These are phyloP conservation scores for Abortiporus biennis DNA, from an alignment of 1,284 basidiomycete species.

Conservation along the genomic window DNA sequence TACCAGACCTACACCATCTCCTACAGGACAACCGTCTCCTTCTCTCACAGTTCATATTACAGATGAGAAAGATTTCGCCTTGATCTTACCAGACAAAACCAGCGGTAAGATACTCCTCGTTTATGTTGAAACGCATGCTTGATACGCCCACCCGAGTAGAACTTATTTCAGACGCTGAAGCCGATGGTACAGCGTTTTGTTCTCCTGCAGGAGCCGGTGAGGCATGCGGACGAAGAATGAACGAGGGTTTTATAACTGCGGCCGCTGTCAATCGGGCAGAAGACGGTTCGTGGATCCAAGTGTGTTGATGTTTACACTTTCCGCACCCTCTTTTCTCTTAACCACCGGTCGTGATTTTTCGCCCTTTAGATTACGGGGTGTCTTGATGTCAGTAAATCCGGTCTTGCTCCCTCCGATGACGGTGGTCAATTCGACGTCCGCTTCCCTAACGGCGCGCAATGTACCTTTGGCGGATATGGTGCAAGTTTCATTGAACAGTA, in stretches of 20 bases:
- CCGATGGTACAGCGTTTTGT: slow-evolving; percentile 34
- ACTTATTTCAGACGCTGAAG: slow-evolving; percentile 32
- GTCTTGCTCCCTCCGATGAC: slow-evolving; percentile 30
- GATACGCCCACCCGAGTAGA: too few relatives aligned
- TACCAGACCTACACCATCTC: slow-evolving; percentile 38
- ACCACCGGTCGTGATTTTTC: background rate
- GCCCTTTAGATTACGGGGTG: slow-evolving; percentile 41
- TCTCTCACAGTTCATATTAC: slow-evolving; percentile 36
- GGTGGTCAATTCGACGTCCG: slow-evolving; percentile 47
- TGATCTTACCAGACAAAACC: slow-evolving; percentile 31
- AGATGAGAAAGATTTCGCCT: slow-evolving; percentile 29
- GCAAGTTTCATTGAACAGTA: slow-evolving; percentile 48
- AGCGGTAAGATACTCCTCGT: slow-evolving; percentile 26
- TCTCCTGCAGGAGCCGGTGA: slow-evolving; percentile 21
- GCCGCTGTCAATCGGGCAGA: slow-evolving; percentile 29
- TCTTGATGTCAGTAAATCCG: slow-evolving; percentile 33
- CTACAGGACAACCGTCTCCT: slow-evolving; percentile 33
- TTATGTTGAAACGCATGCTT: too few relatives aligned
- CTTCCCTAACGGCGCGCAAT: slow-evolving; percentile 47
- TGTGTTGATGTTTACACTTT: slow-evolving; percentile 12
- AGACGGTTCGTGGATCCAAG: slow-evolving; percentile 40
- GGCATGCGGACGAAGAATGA: slow-evolving; percentile 25
- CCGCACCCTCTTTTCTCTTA: slow-evolving; percentile 2
- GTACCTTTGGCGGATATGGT: slow-evolving; percentile 42
- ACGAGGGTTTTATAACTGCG: slow-evolving; percentile 36